A percentile compares a stretch with the other conserved stretches of the same genome.
phyloP scores from a whole-genome alignment of 352 stramenopile genomes.

The Thraustochytrium sp. region DNA sequence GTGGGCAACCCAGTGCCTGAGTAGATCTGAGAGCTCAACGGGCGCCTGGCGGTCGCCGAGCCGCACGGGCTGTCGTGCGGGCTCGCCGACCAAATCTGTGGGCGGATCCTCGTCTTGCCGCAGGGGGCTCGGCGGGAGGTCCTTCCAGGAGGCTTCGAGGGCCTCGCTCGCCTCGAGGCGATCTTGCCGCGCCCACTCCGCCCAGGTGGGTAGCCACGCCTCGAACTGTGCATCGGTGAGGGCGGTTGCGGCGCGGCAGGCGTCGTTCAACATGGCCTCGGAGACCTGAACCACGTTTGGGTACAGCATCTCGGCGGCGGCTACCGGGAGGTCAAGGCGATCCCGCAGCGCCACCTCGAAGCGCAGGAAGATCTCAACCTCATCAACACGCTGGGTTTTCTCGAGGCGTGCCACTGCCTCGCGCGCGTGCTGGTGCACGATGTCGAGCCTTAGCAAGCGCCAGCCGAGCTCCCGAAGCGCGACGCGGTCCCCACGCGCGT shows the following conservation, averaged over 20 bases:
- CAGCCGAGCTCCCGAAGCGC: conserved; percentile 6
- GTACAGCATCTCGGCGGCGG: background rate
- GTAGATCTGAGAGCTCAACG: background rate
- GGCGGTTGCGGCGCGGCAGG: background rate
- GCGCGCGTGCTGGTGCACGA: conserved; percentile 22
- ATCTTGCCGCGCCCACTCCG: conserved; percentile 20
- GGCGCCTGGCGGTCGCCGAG: background rate
- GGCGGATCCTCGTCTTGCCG: background rate
- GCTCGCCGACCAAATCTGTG: background rate
- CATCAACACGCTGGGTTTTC: background rate
- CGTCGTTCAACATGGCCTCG: background rate
- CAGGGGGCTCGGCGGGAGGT: background rate
- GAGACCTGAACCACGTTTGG: background rate
- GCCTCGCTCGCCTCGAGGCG: background rate
- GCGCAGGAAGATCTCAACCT: conserved; percentile 1
- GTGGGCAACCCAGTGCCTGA: background rate
- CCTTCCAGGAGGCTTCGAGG: background rate
- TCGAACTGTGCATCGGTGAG: background rate
- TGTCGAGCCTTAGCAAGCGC: background rate
- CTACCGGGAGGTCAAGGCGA: background rate
- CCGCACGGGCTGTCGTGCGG: background rate
- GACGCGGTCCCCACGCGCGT: conserved; percentile 5
- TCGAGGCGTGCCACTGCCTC: background rate
- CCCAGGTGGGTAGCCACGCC: background rate
- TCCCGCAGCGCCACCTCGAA: conserved; percentile 34